Evolutionary conservation across 208 protist species (phyloP).

Genomic region (Trypanosoma melophagium): DNA sequence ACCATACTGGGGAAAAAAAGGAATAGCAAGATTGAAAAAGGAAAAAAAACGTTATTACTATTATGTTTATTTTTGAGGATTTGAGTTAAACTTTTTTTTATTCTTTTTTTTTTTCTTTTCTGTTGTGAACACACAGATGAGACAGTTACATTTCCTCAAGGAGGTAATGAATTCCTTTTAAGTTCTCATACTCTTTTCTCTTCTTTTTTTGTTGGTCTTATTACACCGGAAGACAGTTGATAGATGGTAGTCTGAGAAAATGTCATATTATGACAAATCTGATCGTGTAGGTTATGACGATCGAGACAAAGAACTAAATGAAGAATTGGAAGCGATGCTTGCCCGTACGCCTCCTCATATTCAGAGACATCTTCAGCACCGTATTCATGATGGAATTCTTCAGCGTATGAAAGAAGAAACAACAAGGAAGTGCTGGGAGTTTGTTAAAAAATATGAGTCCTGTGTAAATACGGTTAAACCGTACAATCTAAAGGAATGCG

Average conservation of each 20-base stretch:
- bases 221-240: too few relatives aligned
- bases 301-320: slow-evolving; percentile 66
- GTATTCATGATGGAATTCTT: slow-evolving; percentile 85
- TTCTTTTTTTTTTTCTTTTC: neutral
- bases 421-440: slow-evolving; percentile 73
- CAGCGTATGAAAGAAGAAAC: slow-evolving; percentile 87
- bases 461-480: slow-evolving; percentile 72
- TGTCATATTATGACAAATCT: slow-evolving; percentile 86
- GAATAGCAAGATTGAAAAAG: too few relatives aligned
- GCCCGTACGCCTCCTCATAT: slow-evolving; percentile 62
- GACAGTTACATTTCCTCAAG: too few relatives aligned
- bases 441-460: slow-evolving; percentile 73
- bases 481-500: slow-evolving; percentile 64
- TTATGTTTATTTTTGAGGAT: too few relatives aligned
- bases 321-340: slow-evolving; percentile 75
- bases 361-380: slow-evolving; percentile 70
- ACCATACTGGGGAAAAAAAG: neutral
- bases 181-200: too few relatives aligned
- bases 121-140: neutral
- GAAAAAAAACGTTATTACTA: neutral
- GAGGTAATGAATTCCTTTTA: too few relatives aligned
- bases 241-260: slow-evolving; percentile 17
- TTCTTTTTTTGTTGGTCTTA: too few relatives aligned
- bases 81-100: too few relatives aligned
- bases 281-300: slow-evolving; percentile 83